Conservation (phyloP, 495 filamentous ascomycete genomes). For the Xylaria intraflava region DNA sequence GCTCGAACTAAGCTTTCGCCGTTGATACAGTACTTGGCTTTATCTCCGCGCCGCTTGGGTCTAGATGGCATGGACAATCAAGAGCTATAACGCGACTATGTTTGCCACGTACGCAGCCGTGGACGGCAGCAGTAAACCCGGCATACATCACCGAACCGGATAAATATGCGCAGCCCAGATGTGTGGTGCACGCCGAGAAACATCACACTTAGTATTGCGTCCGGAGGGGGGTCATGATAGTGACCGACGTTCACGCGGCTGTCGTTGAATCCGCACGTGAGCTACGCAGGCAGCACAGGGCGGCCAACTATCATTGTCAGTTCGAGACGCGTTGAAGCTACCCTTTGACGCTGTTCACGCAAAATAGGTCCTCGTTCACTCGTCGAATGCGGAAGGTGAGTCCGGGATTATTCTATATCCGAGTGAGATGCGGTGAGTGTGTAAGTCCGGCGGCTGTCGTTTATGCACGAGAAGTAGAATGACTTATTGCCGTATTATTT, state of each 20-base stretch:
- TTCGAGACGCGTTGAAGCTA: constrained; percentile 38
- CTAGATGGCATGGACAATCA: constrained; percentile 10
- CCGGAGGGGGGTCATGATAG: constrained; percentile 37
- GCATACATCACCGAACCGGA: constrained; percentile 41
- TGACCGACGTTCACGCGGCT: constrained; percentile 22
- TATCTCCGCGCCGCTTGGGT: background rate
- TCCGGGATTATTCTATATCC: constrained; percentile 30
- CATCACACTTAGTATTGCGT: constrained; percentile 49
- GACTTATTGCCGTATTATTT: constrained; percentile 4
- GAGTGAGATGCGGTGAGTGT: constrained; percentile 39
- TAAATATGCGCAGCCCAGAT: constrained; percentile 49
- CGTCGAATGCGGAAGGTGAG: constrained; percentile 11
- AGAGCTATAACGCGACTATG: constrained; percentile 29
- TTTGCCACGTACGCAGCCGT: constrained; percentile 29
- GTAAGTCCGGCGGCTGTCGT: constrained; percentile 36
- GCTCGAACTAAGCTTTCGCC: no score
- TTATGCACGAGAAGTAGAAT: constrained; percentile 35
- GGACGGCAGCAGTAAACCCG: constrained; percentile 47
- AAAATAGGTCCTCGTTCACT: constrained; percentile 36
- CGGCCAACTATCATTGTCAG: constrained; percentile 41
- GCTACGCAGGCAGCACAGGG: constrained; percentile 20
- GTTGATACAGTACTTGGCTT: background rate
- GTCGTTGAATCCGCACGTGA: constrained; percentile 21
- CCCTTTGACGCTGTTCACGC: constrained; percentile 41
- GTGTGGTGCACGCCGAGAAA: constrained; percentile 54